Conservation (phyloP, 768 basidiomycete genomes). For the Tubosaeta brunneosetosa region DNA sequence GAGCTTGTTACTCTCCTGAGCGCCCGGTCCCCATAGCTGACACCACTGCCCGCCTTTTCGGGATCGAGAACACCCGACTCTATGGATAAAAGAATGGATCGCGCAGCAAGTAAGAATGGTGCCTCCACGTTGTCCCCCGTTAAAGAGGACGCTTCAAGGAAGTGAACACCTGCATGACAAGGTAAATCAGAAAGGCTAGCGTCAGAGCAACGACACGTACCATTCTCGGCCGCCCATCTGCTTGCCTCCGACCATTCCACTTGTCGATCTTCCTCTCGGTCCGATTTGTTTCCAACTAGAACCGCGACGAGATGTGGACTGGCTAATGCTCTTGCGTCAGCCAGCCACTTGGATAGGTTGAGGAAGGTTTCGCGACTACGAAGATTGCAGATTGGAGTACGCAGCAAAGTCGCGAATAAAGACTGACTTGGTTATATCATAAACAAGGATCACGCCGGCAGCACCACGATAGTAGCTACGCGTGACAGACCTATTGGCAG, state of each 20-base stretch:
- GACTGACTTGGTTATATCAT: slow-evolving; percentile 84
- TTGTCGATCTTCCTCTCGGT: slow-evolving; percentile 90
- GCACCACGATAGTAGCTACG: slow-evolving; percentile 96
- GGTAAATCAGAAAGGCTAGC: slow-evolving; percentile 3
- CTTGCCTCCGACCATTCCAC: slow-evolving; percentile 96
- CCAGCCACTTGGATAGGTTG: slow-evolving; percentile 83
- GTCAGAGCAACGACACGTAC: slow-evolving; percentile 38
- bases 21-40: slow-evolving; percentile 94
- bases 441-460: slow-evolving; percentile 86
- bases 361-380: slow-evolving; percentile 81
- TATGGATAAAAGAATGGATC: slow-evolving; percentile 84
- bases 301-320: slow-evolving; percentile 88
- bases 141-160: slow-evolving; percentile 88
- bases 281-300: slow-evolving; percentile 93
- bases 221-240: slow-evolving; percentile 93
- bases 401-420: neutral
- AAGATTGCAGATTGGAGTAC: slow-evolving; percentile 1
- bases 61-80: slow-evolving; percentile 90
- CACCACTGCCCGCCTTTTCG: slow-evolving; percentile 90
- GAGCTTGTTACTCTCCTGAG: slow-evolving; percentile 86
- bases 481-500: slow-evolving; percentile 68
- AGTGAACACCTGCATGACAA: slow-evolving; percentile 70
- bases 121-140: slow-evolving; percentile 92
- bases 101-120: slow-evolving; percentile 83
- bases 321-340: slow-evolving; percentile 88